Evolutionary conservation across 768 basidiomycete species (phyloP).

Genomic region (Rickenella mellea): DNA sequence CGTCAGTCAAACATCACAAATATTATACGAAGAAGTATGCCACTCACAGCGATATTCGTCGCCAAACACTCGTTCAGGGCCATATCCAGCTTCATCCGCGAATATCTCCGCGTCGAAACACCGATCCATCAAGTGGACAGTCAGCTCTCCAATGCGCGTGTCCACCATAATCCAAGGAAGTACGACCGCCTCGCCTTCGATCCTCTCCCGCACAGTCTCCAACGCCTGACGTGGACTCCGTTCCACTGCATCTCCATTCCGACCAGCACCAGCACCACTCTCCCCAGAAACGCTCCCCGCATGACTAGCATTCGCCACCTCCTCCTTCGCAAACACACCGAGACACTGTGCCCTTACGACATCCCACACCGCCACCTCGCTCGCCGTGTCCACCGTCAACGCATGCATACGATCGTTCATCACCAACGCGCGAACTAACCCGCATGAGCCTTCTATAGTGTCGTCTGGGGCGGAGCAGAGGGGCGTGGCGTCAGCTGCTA

Average conservation of each 20-base stretch:
- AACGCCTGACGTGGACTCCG: constrained; percentile 74
- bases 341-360: constrained; percentile 69
- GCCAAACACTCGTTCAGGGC: constrained; percentile 45
- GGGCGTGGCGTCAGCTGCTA: constrained; percentile 69
- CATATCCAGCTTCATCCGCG: constrained; percentile 81
- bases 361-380: constrained; percentile 90
- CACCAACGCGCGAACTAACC: constrained; percentile 73
- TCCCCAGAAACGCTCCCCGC: constrained; percentile 27
- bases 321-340: constrained; percentile 58
- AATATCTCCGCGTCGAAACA: constrained; percentile 95
- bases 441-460: constrained; percentile 65
- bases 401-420: constrained; percentile 88
- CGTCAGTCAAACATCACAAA: constrained; percentile 1
- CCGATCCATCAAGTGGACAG: constrained; percentile 77
- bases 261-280: constrained; percentile 23
- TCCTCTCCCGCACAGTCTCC: constrained; percentile 78
- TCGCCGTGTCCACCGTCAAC: constrained; percentile 81
- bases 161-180: constrained; percentile 82
- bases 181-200: constrained; percentile 92
- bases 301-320: constrained; percentile 50
- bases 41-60: constrained; percentile 77
- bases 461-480: constrained; percentile 48
- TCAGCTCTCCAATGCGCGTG: constrained; percentile 81
- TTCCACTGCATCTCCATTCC: constrained; percentile 30
- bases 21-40: constrained; percentile 3